Evolutionary conservation across 164 flowering plant species (phyloP).

Genomic region (Litsea cubeba): DNA sequence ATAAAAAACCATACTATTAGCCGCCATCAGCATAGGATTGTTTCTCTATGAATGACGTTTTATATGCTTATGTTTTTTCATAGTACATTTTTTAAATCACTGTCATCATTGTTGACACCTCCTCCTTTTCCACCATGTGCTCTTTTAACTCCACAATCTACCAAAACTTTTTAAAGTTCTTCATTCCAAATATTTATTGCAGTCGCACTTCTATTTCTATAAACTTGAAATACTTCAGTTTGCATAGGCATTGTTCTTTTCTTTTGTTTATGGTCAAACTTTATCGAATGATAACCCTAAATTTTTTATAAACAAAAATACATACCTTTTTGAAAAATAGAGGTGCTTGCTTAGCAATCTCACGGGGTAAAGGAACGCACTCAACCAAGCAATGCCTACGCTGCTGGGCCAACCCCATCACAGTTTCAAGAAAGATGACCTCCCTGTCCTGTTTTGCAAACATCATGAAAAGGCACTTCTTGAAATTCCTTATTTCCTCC

Average conservation of each 20-base stretch:
- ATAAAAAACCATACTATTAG: no score
- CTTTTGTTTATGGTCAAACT: not conserved
- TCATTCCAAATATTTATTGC: not conserved
- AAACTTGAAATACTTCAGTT: not conserved
- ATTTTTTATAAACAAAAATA: not conserved
- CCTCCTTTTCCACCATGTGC: not conserved
- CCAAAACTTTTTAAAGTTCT: not conserved
- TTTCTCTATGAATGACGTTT: no score
- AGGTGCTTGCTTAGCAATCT: slow-evolving; percentile 69
- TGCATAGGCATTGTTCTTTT: not conserved
- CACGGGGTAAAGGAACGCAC: slow-evolving; percentile 79
- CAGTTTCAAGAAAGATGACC: slow-evolving; percentile 84
- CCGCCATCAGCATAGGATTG: no score
- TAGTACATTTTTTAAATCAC: no score
- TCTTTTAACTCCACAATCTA: not conserved
- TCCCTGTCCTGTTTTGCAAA: slow-evolving; percentile 78
- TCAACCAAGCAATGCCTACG: slow-evolving; percentile 86
- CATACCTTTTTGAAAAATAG: slow-evolving; percentile 80
- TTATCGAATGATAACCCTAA: not conserved
- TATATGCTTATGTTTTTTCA: no score
- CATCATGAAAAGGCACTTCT: slow-evolving; percentile 94
- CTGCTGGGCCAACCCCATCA: slow-evolving; percentile 72
- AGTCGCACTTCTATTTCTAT: not conserved
- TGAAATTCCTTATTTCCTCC: slow-evolving; percentile 93
- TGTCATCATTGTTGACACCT: not conserved